Percentiles rank a stretch among this genome's conserved stretches.
These are phyloP conservation scores for Triticum dicoccoides DNA, from an alignment of 176 grass and related monocot genomes.

Conservation along the genomic window DNA sequence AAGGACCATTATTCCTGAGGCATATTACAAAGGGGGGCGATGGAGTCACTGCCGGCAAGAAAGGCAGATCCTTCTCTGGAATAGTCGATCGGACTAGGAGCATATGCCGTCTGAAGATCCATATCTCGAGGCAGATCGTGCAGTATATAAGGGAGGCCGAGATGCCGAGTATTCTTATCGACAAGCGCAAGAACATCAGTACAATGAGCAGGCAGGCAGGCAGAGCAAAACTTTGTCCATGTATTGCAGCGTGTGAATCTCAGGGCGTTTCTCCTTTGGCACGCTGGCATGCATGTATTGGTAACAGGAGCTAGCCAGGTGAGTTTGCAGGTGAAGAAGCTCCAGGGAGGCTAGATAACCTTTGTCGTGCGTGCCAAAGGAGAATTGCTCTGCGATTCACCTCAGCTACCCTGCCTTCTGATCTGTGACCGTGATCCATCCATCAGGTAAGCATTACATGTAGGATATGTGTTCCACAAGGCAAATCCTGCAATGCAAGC, in stretches of 20 bases:
- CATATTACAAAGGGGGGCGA: constrained; percentile 28
- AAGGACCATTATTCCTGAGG: constrained; percentile 1
- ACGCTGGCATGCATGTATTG: constrained; percentile 1
- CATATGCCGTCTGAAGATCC: constrained; percentile 43
- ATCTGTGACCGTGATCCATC: neutral
- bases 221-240: neutral
- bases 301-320: neutral
- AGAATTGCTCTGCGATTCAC: constrained; percentile 66
- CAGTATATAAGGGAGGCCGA: constrained; percentile 36
- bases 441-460: neutral
- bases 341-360: neutral
- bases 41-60: neutral
- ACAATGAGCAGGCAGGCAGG: neutral
- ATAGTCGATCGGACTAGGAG: neutral
- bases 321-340: neutral
- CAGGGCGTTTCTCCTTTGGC: constrained; percentile 57
- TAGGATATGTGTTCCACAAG: neutral
- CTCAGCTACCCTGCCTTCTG: neutral
- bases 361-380: constrained; percentile 43
- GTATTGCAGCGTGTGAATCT: constrained; percentile 29
- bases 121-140: neutral
- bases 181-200: neutral
- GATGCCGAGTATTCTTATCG: neutral
- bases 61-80: neutral
- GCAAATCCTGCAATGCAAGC: neutral